Base-by-base conservation (phyloP, 805 yeast species). In the Lachancea quebecensis region DNA sequence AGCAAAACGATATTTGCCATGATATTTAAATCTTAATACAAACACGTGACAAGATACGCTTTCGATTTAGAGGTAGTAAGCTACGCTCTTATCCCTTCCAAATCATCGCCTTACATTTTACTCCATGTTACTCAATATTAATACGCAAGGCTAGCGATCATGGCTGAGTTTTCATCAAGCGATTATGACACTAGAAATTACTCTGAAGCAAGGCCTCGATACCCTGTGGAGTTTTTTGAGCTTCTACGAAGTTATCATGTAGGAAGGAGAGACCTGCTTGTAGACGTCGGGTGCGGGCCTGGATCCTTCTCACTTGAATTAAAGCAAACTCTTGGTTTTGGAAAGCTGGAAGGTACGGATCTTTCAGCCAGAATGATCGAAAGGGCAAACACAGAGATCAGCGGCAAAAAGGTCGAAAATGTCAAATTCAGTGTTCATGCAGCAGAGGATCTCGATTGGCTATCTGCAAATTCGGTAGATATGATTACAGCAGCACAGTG, bases 251-350 rank as follows among this genome's bases (percentile, higher is more conserved):
- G 51, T 1, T 79, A 72, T 55, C 80, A 77, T 57, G 57, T 58
- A 12, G 64, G 73, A 52, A 45, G 62, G 51, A 50, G 55, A 1
- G 42, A 58, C 1, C 48, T 68, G n/a, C 75, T 79, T 2, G 58
- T 85, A 10, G 96, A 88, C 64, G 65, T 82, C 3, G 95, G 93
- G 0, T 82, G 89, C 61, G 95, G 95, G 0, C 77, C 93, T 0
- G 95, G 95, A 0, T 79, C 79, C 49, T 91, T 82, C 1, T 74
- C 90, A 0, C 69, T 73, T 47, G 77, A 78, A 35, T 57, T 82
- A 32, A 49, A 70, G 2, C 49, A 61, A 2, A 12, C 31, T 3
- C 38, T 64, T 41, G 38, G 46, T 41, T 79, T 81, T 52, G 58
- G 69, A n/a, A 51, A 62, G 15, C 77, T 79, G 1, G 65, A 79